Evolutionary conservation across 2,329 filamentous ascomycete species (phyloP).

Genomic region (Neurospora crassa): DNA sequence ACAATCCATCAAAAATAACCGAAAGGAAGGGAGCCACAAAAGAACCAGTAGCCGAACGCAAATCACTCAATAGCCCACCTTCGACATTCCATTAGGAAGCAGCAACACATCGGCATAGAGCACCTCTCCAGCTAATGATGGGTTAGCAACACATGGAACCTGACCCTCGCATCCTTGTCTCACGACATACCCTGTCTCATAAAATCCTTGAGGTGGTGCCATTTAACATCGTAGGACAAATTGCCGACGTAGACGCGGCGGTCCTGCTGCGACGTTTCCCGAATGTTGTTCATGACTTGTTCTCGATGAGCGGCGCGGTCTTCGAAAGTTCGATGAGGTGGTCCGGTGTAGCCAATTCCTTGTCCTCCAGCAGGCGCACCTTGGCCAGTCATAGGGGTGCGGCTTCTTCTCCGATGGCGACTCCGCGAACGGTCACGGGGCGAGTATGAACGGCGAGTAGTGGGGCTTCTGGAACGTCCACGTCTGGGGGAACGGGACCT

Average conservation of each 20-base stretch:
- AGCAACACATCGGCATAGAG: constrained; percentile 98
- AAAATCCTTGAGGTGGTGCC: constrained; percentile 99
- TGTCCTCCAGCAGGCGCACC: constrained; percentile 61
- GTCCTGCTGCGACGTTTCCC: constrained; percentile 95
- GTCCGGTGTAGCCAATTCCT: constrained; percentile 54
- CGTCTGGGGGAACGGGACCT: constrained; percentile 70
- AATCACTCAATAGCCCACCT: constrained; percentile 93
- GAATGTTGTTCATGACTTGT: constrained; percentile 90
- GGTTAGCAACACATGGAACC: constrained; percentile 26
- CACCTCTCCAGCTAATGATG: constrained; percentile 78
- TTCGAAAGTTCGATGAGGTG: constrained; percentile 69
- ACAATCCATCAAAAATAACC: constrained; percentile 67
- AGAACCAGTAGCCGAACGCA: constrained; percentile 58
- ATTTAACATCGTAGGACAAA: constrained; percentile 98
- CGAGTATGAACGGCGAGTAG: constrained; percentile 66
- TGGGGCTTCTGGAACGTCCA: constrained; percentile 74
- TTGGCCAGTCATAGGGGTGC: constrained; percentile 77
- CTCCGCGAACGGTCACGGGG: constrained; percentile 66
- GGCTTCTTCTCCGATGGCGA: constrained; percentile 69
- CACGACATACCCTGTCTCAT: constrained; percentile 88
- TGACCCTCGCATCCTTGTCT: constrained; percentile 7
- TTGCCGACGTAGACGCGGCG: constrained; percentile 99
- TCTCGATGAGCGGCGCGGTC: constrained; percentile 77
- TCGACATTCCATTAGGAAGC: constrained; percentile 99
- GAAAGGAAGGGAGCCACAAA: constrained; percentile 62